phyloP scores from a whole-genome alignment of 345 rosid genomes.

The Jatropha curcas region DNA sequence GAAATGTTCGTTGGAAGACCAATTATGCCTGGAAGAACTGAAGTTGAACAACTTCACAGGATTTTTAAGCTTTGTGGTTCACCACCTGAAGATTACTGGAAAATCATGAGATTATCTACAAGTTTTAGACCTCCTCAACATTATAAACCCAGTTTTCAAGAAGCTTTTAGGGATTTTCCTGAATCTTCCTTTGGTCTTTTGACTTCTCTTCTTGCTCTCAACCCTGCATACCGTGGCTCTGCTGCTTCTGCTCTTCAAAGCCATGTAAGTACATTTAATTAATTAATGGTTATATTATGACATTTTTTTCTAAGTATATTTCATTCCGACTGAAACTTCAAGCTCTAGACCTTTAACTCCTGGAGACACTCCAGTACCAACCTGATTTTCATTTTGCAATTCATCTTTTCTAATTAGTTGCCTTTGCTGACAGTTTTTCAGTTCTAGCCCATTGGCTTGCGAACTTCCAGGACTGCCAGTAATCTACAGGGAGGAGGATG shows the following conservation, averaged over 20 bases:
- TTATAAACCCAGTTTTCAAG: slow-evolving; percentile 66
- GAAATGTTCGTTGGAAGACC: slow-evolving; percentile 84
- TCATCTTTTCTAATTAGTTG: no score
- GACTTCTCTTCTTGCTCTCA: slow-evolving; percentile 60
- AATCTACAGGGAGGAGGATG: slow-evolving; percentile 38
- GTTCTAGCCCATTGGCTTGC: slow-evolving; percentile 57
- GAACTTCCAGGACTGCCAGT: slow-evolving; percentile 50
- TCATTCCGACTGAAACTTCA: no score
- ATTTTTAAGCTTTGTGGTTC: slow-evolving; percentile 89
- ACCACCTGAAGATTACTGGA: slow-evolving; percentile 82
- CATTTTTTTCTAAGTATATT: no score
- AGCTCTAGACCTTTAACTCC: no score
- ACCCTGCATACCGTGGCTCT: slow-evolving; percentile 69
- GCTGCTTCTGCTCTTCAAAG: slow-evolving; percentile 66
- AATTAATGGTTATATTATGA: no score
- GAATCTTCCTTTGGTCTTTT: slow-evolving; percentile 53
- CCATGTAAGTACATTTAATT: slow-evolving; percentile 50
- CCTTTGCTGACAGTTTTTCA: slow-evolving; percentile 51
- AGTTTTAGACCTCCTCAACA: slow-evolving; percentile 73
- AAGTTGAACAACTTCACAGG: slow-evolving; percentile 91
- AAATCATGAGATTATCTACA: slow-evolving; percentile 59
- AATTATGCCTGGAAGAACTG: slow-evolving; percentile 86
- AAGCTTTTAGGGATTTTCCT: slow-evolving; percentile 62
- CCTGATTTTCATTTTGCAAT: no score
- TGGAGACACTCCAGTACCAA: no score